Percentiles rank a stretch among this genome's conserved stretches.
These are phyloP conservation scores for Setaria viridis DNA, from an alignment of 202 grass and related monocot genomes.

Conservation along the genomic window DNA sequence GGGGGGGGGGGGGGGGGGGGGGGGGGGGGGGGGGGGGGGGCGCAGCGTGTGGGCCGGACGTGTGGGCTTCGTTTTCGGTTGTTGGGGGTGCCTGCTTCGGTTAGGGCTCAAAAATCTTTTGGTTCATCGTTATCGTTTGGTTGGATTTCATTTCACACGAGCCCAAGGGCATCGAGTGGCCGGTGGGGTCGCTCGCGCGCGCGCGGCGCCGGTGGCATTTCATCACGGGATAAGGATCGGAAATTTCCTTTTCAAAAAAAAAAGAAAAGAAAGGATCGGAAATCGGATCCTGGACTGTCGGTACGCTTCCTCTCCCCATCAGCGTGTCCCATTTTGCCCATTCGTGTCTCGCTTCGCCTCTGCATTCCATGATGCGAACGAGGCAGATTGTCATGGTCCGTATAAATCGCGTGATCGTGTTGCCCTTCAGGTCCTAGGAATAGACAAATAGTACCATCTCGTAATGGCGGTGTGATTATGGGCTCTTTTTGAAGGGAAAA, in stretches of 20 bases:
- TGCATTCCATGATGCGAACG: not conserved
- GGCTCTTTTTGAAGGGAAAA: not conserved
- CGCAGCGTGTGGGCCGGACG: not conserved
- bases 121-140: constrained; percentile 32
- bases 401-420: not conserved
- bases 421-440: not conserved
- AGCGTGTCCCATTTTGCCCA: not conserved
- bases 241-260: too few species aligned
- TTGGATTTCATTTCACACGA: not conserved
- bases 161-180: not conserved
- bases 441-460: too few species aligned
- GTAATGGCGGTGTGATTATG: not conserved
- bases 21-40: not conserved
- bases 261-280: constrained; percentile 1
- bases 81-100: not conserved
- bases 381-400: not conserved
- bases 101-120: not conserved
- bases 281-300: not conserved
- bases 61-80: not conserved
- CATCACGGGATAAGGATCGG: too few species aligned
- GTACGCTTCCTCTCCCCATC: not conserved
- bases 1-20: too few species aligned
- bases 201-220: too few species aligned
- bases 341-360: not conserved
- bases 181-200: not conserved